These are phyloP conservation scores for Moesziomyces sp. DNA, from an alignment of 1,284 basidiomycete genomes.

Conservation along the genomic window DNA sequence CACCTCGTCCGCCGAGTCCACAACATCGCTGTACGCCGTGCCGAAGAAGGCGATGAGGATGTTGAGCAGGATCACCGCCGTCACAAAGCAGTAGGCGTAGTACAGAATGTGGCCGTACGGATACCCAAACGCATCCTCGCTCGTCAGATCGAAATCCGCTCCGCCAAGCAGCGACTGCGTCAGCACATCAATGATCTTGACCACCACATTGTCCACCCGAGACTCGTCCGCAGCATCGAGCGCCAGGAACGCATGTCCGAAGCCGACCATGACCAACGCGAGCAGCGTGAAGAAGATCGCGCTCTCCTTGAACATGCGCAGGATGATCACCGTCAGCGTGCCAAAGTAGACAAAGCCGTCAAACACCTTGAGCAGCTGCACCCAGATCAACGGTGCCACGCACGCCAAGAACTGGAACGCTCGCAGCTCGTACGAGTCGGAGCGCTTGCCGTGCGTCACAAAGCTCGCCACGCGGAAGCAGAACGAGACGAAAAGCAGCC, in stretches of 20 bases:
- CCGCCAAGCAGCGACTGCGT: constrained; percentile 79
- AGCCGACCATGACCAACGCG: constrained; percentile 83
- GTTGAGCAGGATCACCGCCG: constrained; percentile 56
- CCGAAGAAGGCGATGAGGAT: constrained; percentile 88
- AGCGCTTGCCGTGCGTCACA: constrained; percentile 29
- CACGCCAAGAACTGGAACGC: constrained; percentile 60
- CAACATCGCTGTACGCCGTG: constrained; percentile 62
- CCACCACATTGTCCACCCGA: constrained; percentile 71
- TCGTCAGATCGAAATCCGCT: constrained; percentile 49
- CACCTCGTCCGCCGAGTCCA: constrained; percentile 52
- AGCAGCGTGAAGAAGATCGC: constrained; percentile 73
- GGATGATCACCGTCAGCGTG: constrained; percentile 53
- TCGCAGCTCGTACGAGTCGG: constrained; percentile 46
- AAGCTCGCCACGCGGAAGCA: constrained; percentile 52
- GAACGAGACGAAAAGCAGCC: constrained; percentile 48
- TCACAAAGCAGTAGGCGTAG: constrained; percentile 71
- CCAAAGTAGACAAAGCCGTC: constrained; percentile 71
- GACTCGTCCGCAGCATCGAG: constrained; percentile 89
- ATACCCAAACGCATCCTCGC: constrained; percentile 44
- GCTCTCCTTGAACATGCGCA: constrained; percentile 88
- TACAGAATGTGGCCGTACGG: constrained; percentile 79
- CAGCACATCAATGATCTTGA: constrained; percentile 78
- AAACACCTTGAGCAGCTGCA: constrained; percentile 52
- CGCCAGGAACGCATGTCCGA: constrained; percentile 85
- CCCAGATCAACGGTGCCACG: constrained; percentile 61